Conservation (phyloP, 768 basidiomycete species). For the Dendrothele bispora region DNA sequence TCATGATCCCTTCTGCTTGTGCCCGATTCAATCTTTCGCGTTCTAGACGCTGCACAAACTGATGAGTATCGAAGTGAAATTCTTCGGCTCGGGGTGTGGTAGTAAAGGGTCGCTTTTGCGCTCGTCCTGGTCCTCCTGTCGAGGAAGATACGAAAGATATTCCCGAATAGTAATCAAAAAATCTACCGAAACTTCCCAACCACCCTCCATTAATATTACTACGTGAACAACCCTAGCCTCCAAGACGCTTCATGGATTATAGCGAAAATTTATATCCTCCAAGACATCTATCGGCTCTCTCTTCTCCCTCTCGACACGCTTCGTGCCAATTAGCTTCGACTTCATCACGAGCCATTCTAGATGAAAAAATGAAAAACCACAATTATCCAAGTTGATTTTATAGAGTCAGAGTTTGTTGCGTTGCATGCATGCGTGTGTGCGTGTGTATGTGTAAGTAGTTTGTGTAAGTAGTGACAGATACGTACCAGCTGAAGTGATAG, state of each 20-base stretch:
- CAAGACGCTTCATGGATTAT: constrained; percentile 5
- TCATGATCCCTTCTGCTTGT: constrained; percentile 97
- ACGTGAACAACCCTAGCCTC: no score
- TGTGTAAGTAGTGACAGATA: neutral
- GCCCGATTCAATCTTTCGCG: constrained; percentile 84
- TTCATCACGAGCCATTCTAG: constrained; percentile 1
- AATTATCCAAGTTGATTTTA: constrained; percentile 7
- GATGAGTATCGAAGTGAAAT: constrained; percentile 96
- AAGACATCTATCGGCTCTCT: constrained; percentile 3
- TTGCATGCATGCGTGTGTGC: no score
- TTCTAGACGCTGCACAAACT: constrained; percentile 89
- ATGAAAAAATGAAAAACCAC: neutral
- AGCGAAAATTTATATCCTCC: constrained; percentile 3
- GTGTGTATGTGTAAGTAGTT: no score
- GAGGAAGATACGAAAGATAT: no score
- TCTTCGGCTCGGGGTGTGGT: constrained; percentile 27
- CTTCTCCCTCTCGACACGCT: neutral
- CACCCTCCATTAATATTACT: no score
- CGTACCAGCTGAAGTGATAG: constrained; percentile 12
- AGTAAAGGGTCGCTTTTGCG: no score
- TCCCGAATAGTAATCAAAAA: no score
- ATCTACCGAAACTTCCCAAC: no score
- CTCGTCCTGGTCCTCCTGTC: no score
- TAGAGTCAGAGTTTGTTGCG: constrained; percentile 1
- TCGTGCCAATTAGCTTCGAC: constrained; percentile 5